Evolutionary conservation across 1,139 yeast genomes (phyloP).

Genomic region (Debaryomyces coudertii): DNA sequence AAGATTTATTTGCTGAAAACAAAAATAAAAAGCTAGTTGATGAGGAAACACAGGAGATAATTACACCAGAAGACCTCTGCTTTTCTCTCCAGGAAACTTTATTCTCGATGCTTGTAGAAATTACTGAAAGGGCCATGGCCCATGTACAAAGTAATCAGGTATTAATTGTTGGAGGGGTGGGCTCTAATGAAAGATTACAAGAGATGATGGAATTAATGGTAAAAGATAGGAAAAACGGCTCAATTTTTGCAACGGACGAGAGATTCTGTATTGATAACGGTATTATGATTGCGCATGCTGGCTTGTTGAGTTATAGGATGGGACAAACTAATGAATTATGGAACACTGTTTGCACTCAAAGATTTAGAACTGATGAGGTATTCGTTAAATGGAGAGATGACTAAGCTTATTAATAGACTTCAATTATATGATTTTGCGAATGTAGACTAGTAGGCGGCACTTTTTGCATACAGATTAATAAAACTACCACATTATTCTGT

Average conservation of each 20-base stretch:
- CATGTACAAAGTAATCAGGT: conserved; percentile 92
- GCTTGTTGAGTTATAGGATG: conserved; percentile 81
- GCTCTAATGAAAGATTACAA: conserved; percentile 87
- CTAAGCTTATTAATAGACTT: conserved; percentile 19
- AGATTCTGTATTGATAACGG: conserved; percentile 97
- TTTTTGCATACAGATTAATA: conserved; percentile 3
- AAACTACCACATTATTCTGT: conserved; percentile 2
- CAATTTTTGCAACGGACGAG: conserved; percentile 92
- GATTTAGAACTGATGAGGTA: conserved; percentile 93
- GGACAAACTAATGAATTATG: conserved; percentile 65
- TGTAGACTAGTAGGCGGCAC: conserved; percentile 3
- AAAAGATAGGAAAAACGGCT: conserved; percentile 75
- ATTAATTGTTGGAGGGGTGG: conserved; percentile 96
- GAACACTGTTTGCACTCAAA: conserved; percentile 87
- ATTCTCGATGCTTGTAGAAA: conserved; percentile 95
- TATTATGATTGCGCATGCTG: conserved; percentile 99
- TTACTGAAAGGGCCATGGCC: conserved; percentile 98
- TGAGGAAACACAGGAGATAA: conserved; percentile 55
- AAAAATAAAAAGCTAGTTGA: conserved; percentile 53
- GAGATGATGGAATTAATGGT: conserved; percentile 98
- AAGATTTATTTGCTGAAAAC: conserved; percentile 59
- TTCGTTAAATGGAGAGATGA: conserved; percentile 84
- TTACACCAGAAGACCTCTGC: conserved; percentile 87
- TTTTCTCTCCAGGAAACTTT: conserved; percentile 90
- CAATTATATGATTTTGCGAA: not conserved